Base-by-base conservation (phyloP, 495 filamentous ascomycete species). In the Amphirosellinia nigrospora region DNA sequence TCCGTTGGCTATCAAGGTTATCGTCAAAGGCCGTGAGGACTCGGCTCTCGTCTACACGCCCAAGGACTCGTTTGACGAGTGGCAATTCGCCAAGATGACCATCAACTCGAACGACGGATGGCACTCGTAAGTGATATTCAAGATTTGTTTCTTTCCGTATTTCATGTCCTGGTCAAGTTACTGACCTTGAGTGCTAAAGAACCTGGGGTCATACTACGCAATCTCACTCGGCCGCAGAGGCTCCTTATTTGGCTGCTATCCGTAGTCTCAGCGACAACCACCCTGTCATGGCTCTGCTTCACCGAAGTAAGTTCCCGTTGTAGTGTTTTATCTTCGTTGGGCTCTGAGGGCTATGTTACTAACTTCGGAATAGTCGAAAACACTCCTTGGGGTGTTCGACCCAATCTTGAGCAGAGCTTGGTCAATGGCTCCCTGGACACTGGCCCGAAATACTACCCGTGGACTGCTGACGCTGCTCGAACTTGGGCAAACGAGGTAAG, bases 1-100 rank as follows among this genome's bases (percentile, higher is more conserved):
- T 11, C 81, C 79, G 13, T 52, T 82, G 16, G 79, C 80, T 26
- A 79, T 80, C 56, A 72, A 73, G 46, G 77, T 66, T 13, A n/a
- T 66, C 19, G 48, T 79, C 9, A 80, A 80, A 38, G 71, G 73
- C 45, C 78, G 76, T 0, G 71, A 64, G 30, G 70, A 79, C 71
- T 66, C 63, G 1, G 63, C 63, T 69, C 67, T 82, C 30, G 72
- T 75, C 46, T 82, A 82, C 67, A 81, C 79, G 26, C 80, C 79
- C 21, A 63, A 75, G 21, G 79, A 82, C 60, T 28, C 46, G 23
- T 34, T 41, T 19, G 73, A 76, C 32, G 79, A 82, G 65, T 82
- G 79, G 80, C 70, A 78, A 16, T 61, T 82, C 16, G 80, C 78
- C 11, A 82, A 82, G 68, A 78, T 80, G 58, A 80, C 80, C 65